phyloP scores from a whole-genome alignment of 805 yeast species.

The Pichia californica region DNA sequence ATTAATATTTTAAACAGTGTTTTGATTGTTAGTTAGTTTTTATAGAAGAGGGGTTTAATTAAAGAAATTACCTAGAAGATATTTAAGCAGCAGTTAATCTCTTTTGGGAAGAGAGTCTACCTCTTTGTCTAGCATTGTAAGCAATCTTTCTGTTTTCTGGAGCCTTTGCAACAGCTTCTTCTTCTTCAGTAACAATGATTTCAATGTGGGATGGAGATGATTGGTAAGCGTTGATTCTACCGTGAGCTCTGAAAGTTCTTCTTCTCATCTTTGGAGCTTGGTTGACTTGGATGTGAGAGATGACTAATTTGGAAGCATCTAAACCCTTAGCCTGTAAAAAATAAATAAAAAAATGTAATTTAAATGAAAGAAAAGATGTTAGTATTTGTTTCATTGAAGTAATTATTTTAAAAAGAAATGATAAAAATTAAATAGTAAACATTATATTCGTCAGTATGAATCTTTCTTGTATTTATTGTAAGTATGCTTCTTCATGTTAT shows the following conservation, averaged over 20 bases:
- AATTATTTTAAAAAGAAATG: too few relatives aligned
- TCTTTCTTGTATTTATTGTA: neutral
- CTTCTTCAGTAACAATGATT: constrained; percentile 92
- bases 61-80: constrained; percentile 3
- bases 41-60: constrained; percentile 11
- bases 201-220: constrained; percentile 99
- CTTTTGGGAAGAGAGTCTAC: constrained; percentile 85
- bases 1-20: constrained; percentile 10
- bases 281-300: constrained; percentile 99
- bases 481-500: neutral
- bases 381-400: constrained; percentile 9
- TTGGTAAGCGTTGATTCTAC: constrained; percentile 99
- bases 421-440: too few relatives aligned
- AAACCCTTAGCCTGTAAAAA: constrained; percentile 76
- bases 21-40: constrained; percentile 1
- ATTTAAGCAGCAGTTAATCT: constrained; percentile 61
- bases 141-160: constrained; percentile 45
- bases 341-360: constrained; percentile 5
- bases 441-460: too few relatives aligned
- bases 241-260: constrained; percentile 99
- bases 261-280: constrained; percentile 99
- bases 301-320: constrained; percentile 87
- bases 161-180: constrained; percentile 90
- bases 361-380: constrained; percentile 11
- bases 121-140: constrained; percentile 87